phyloP scores from a whole-genome alignment of 768 basidiomycete species.

The Scleroderma bovista region DNA sequence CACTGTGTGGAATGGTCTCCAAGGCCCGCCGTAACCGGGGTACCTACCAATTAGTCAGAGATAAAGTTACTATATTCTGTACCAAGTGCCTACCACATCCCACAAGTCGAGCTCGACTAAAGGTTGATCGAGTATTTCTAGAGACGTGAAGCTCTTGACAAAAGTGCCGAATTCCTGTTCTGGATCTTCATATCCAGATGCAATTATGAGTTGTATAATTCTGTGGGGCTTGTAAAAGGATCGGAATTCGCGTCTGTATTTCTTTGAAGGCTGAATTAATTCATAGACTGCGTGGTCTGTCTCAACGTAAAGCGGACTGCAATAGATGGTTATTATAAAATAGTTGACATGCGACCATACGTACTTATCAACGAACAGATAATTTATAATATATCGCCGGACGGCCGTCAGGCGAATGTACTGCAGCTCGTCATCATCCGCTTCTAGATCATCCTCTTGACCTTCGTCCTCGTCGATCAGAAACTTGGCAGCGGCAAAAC shows the following conservation, averaged over 20 bases:
- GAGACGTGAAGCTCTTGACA: conserved; percentile 21
- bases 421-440: conserved; percentile 28
- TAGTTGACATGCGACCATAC: conserved; percentile 19
- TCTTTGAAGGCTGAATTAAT: conserved; percentile 40
- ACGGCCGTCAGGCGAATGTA: conserved; percentile 46
- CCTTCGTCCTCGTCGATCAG: conserved; percentile 58
- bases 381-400: conserved; percentile 46
- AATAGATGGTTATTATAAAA: not conserved
- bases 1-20: conserved; percentile 18
- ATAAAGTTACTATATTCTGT: not conserved
- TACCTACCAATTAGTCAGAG: conserved; percentile 9
- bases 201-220: conserved; percentile 46
- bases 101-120: conserved; percentile 23
- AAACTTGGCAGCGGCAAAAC: conserved; percentile 42
- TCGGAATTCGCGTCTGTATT: conserved; percentile 38
- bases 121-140: conserved; percentile 12
- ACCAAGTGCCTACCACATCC: conserved; percentile 16
- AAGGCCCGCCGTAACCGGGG: conserved; percentile 14
- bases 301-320: conserved; percentile 61
- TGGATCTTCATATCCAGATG: conserved; percentile 19
- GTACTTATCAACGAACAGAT: conserved; percentile 44
- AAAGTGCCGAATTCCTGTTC: conserved; percentile 32
- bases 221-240: conserved; percentile 48
- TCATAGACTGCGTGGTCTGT: conserved; percentile 62
- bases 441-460: conserved; percentile 44